Evolutionary conservation across 2,329 filamentous ascomycete species (phyloP), one percentile per base, ranked within the genome.

Genomic region (Claviceps paspali): DNA sequence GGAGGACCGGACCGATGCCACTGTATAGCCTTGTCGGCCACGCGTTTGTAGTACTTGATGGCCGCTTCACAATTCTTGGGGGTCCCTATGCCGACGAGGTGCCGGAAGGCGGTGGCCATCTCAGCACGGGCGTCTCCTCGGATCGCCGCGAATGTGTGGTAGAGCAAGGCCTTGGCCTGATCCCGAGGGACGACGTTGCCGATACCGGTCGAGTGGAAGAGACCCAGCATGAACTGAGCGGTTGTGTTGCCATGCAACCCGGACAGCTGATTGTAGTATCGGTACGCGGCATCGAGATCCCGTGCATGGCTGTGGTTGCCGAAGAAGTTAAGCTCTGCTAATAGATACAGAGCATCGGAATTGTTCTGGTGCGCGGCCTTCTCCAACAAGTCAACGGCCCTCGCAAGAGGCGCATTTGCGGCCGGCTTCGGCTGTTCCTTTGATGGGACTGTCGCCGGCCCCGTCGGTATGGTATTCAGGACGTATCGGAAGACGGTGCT

Each of bases 281-380:
- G 67, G 54, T 93, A 94, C 0, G 91, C 84, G 33, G 73, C 68
- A 23, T 72, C 66, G 47, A 94, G 85, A 53, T 95, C 77, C 45
- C 79, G 72, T 2, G 88, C 87, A 51, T 95, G 73, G 17, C 83
- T 82, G 59, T 80, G 93, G 59, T 96, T 95, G 54, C 91, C 91
- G 51, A 91, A 86, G 59, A 96, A 96, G 63, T 92, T 94, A 70
- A 98, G 79, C 55, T 98, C 84, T 14, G 84, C 91, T 18, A 98
- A 69, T 12, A 93, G 66, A 52, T 81, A 94, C 32, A 96, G 73
- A 5, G 91, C 91, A 55, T 98, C 87, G 2, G 83, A 71, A 52
- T 85, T 76, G 45, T 73, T 72, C 43, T 65, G 59, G 12, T 58
- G 56, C 11, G 68, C 65, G 1, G 71, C 67, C 39, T 67, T 58